Base-by-base conservation (phyloP, 2,329 filamentous ascomycete species). In the Ophiostoma perfectum region DNA sequence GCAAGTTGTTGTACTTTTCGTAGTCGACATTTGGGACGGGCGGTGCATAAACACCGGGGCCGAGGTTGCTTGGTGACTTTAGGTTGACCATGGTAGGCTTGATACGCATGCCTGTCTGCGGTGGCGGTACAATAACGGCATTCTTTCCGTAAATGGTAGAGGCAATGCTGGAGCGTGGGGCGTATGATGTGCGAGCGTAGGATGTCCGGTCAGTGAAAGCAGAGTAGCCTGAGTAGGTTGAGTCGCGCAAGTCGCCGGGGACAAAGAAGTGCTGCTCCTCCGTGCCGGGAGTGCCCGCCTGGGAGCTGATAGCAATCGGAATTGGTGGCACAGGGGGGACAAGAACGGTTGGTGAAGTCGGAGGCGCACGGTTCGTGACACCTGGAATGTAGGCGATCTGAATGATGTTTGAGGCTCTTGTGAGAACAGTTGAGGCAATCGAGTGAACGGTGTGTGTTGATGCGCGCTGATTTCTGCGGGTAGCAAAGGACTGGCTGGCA, bases 311-410 rank as follows among this genome's bases (percentile, higher is more conserved):
- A 52, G 85, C 82, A 73, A 86, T 88, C 64, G 95, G 94, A 71
- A 98, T 92, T 16, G 94, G 93, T 58, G 95, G 95, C 4, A 99
- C 93, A 0, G 94, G 94, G n/a, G 93, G 93, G 4, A 96, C 90
- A 66, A 94, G 85, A 27, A 92, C 81, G 52, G 87, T 88, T 3
- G 92, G 91, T 0, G 92, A 94, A n/a, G 90, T 89, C 5, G 91
- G 90, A 7, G 89, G 88, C 12, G 93, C 93, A 73, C 94, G 87
- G 80, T 97, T 97, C 70, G 92, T 97, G 74, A 98, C 93, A 70
- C 95, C 95, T 14, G 95, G 95, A 73, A 99, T 98, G 78, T 98
- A 99, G 68, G 95, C 95, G 79, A 99, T 99, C 80, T 98, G 95
- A 75, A 99, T 99, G 77, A 99, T 94, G 81, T 99, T 99, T 75